Conservation (phyloP, 2,329 filamentous ascomycete genomes). For the Diaporthe destruens region DNA sequence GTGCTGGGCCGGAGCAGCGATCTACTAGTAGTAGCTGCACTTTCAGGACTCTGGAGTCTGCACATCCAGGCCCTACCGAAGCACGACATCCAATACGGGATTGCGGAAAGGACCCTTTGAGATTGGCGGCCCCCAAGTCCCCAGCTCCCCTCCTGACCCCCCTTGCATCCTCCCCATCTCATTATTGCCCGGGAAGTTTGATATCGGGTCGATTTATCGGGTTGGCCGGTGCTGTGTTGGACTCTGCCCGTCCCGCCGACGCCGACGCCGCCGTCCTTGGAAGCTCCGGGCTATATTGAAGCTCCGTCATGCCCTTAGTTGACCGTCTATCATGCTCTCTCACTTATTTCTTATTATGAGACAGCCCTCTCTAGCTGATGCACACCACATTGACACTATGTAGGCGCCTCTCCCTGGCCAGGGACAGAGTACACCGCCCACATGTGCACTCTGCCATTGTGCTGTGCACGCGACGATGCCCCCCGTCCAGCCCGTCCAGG, state of each 20-base stretch:
- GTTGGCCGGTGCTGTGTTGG: constrained; percentile 2
- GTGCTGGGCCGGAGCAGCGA: constrained; percentile 15
- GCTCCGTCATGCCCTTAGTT: constrained; percentile 3
- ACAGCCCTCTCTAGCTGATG: constrained; percentile 1
- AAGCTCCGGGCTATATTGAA: constrained; percentile 23
- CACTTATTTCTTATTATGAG: not conserved
- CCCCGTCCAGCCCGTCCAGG: not conserved
- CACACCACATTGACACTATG: not conserved
- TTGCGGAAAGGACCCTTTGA: constrained; percentile 31
- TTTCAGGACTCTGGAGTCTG: no score
- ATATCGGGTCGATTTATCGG: constrained; percentile 26
- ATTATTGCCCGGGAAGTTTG: constrained; percentile 1
- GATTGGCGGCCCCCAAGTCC: not conserved
- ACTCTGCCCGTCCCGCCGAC: not conserved
- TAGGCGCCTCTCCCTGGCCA: not conserved
- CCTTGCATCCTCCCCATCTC: constrained; percentile 25
- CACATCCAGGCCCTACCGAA: constrained; percentile 27
- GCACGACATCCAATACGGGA: constrained; percentile 36
- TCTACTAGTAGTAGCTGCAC: no score
- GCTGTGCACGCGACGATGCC: constrained; percentile 6
- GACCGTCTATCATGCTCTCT: not conserved
- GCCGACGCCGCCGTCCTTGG: constrained; percentile 3
- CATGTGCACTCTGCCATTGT: not conserved
- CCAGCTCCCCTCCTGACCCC: not conserved
- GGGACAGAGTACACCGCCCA: not conserved